Evolutionary conservation across 2,329 filamentous ascomycete species (phyloP).

Genomic region (Penicillium verrucosum): DNA sequence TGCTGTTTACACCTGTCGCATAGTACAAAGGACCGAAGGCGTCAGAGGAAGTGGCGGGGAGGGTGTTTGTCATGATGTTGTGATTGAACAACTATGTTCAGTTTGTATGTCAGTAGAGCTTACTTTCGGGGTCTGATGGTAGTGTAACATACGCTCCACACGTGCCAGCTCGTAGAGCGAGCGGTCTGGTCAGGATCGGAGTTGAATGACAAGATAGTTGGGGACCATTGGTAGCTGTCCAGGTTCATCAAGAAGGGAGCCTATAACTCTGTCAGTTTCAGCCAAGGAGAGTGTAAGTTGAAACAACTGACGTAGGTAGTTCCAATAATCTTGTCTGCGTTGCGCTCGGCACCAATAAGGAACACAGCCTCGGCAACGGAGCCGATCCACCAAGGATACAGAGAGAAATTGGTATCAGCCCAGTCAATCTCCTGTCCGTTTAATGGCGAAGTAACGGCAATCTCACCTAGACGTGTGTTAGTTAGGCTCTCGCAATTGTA

Average conservation of each 20-base stretch:
- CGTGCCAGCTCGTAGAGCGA: constrained; percentile 29
- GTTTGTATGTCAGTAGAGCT: constrained; percentile 30
- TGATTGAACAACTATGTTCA: constrained; percentile 39
- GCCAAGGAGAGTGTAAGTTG: rapidly evolving
- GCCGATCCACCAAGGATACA: constrained; percentile 58
- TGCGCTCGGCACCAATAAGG: constrained; percentile 63
- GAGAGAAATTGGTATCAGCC: constrained; percentile 43
- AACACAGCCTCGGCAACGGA: constrained; percentile 64
- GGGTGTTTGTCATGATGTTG: constrained; percentile 45
- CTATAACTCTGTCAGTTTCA: constrained; percentile 9
- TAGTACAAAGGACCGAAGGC: constrained; percentile 46
- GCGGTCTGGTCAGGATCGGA: constrained; percentile 29
- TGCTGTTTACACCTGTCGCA: constrained; percentile 42
- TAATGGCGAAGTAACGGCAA: constrained; percentile 44
- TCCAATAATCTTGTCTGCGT: constrained; percentile 39
- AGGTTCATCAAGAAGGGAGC: constrained; percentile 31
- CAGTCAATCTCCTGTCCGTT: constrained; percentile 43
- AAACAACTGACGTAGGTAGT: constrained; percentile 25
- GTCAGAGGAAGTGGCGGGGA: constrained; percentile 41
- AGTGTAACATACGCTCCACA: constrained; percentile 29
- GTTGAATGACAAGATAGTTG: constrained; percentile 32
- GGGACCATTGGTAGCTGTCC: constrained; percentile 29
- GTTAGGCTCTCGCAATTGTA: background rate
- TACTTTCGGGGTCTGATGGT: background rate
- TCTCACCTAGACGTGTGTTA: constrained; percentile 20